These are phyloP conservation scores for Zoysia matrella DNA, from an alignment of 202 grass and related monocot species.

Conservation along the genomic window DNA sequence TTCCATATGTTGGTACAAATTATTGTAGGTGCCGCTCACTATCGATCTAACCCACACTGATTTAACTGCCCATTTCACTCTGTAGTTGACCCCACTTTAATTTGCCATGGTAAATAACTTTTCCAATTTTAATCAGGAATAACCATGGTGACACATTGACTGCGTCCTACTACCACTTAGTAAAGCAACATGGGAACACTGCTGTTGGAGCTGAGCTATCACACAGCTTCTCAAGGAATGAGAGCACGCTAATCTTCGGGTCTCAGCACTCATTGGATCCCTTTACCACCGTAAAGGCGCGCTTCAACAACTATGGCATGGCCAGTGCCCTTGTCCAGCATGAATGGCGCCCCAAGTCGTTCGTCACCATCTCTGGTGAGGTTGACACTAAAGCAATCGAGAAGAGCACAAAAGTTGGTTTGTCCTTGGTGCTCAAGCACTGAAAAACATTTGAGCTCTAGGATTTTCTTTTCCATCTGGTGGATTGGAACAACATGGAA, in stretches of 20 bases:
- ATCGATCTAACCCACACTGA: background rate
- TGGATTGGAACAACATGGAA: conserved; percentile 56
- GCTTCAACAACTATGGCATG: conserved; percentile 89
- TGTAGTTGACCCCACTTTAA: background rate
- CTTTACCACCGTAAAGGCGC: conserved; percentile 68
- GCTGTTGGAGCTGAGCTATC: conserved; percentile 79
- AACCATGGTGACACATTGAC: conserved; percentile 71
- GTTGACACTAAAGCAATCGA: conserved; percentile 87
- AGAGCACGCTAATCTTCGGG: conserved; percentile 79
- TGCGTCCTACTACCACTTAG: conserved; percentile 78
- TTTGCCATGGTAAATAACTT: conserved; percentile 13
- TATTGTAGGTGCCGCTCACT: background rate
- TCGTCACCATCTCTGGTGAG: conserved; percentile 72
- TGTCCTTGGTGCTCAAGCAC: conserved; percentile 73
- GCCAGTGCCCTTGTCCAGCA: conserved; percentile 82
- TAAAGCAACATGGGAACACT: conserved; percentile 57
- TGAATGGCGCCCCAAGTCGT: conserved; percentile 84
- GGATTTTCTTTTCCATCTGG: conserved; percentile 12
- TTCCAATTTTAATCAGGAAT: conserved; percentile 57
- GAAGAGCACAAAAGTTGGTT: conserved; percentile 75
- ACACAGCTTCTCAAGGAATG: conserved; percentile 76
- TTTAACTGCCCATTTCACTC: background rate
- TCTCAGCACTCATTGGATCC: conserved; percentile 71
- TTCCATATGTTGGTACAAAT: background rate
- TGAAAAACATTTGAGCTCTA: conserved; percentile 38